Evolutionary conservation across 768 basidiomycete species (phyloP).

Genomic region (Hysterangium stoloniferum): DNA sequence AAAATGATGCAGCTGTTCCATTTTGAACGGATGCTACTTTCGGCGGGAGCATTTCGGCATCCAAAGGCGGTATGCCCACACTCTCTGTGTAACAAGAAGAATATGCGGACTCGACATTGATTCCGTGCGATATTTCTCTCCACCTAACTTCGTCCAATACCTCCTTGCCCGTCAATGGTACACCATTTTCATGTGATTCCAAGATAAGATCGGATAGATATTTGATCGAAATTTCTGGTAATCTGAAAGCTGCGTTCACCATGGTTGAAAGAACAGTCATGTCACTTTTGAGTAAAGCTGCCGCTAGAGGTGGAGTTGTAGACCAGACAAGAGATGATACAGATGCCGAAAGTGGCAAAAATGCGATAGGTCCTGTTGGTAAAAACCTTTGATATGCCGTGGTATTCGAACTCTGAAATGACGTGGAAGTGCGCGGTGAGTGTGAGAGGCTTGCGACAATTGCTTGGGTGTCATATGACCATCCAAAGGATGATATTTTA

Average conservation of each 20-base stretch:
- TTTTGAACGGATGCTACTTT: conserved; percentile 62
- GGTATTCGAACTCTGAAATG: conserved; percentile 57
- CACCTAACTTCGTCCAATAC: conserved; percentile 60
- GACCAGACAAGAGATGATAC: conserved; percentile 93
- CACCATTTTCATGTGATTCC: conserved; percentile 39
- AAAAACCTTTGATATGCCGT: conserved; percentile 93
- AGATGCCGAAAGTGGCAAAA: conserved; percentile 77
- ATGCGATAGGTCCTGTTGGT: conserved; percentile 91
- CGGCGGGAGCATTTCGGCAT: conserved; percentile 64
- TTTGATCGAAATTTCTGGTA: conserved; percentile 65
- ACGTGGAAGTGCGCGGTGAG: conserved; percentile 40
- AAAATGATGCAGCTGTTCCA: conserved; percentile 81
- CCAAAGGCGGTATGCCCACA: conserved; percentile 51
- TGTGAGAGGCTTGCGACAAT: conserved; percentile 86
- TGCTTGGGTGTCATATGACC: conserved; percentile 84
- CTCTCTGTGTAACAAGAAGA: conserved; percentile 27
- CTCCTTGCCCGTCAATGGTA: conserved; percentile 38
- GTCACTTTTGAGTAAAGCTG: conserved; percentile 59
- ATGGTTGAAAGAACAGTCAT: conserved; percentile 57
- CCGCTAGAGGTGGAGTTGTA: conserved; percentile 66
- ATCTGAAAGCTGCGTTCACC: conserved; percentile 87
- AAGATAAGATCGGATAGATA: conserved; percentile 58
- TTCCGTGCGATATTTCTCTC: conserved; percentile 64
- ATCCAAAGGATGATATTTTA: conserved; percentile 80
- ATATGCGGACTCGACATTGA: conserved; percentile 56